These are phyloP conservation scores for Zancudomyces culisetae DNA, from an alignment of 371 early-diverging fungal genomes.

Conservation along the genomic window DNA sequence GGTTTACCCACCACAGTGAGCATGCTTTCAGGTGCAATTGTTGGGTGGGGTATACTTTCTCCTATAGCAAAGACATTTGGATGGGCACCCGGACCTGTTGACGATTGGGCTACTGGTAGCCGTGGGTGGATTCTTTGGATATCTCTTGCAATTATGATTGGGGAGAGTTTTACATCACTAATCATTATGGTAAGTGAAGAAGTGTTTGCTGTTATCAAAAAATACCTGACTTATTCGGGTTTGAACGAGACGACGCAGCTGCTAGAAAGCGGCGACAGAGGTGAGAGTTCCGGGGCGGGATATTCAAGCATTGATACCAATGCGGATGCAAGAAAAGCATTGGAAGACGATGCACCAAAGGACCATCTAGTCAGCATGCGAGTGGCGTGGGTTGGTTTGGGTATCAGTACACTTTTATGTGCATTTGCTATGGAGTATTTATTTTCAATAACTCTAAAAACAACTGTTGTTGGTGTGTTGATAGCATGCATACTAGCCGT, in stretches of 20 bases:
- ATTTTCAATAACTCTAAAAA: conserved; percentile 34
- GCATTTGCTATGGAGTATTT: conserved; percentile 34
- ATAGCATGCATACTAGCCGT: conserved; percentile 41
- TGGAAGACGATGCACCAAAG: conserved; percentile 8
- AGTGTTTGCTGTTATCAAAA: background rate
- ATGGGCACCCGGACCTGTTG: conserved; percentile 57
- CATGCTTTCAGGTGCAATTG: conserved; percentile 50
- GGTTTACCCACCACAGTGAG: conserved; percentile 50
- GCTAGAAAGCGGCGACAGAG: background rate
- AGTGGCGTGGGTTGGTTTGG: conserved; percentile 38
- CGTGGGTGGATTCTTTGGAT: conserved; percentile 74
- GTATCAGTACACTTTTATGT: conserved; percentile 33
- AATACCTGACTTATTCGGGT: background rate
- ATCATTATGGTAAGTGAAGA: conserved; percentile 30
- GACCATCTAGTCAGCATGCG: conserved; percentile 31
- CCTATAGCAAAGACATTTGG: conserved; percentile 42
- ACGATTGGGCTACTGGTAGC: conserved; percentile 48
- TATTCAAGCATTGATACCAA: background rate
- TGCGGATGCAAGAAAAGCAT: background rate
- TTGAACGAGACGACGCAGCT: background rate
- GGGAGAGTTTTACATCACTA: conserved; percentile 49
- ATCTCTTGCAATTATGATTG: conserved; percentile 64
- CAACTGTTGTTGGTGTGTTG: conserved; percentile 31
- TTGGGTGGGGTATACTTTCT: conserved; percentile 64
- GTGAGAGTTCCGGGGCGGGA: background rate